Percentiles rank a stretch among this genome's conserved stretches.
Evolutionary conservation across 306 rosid species (phyloP).

Genomic region (Quercus alba): DNA sequence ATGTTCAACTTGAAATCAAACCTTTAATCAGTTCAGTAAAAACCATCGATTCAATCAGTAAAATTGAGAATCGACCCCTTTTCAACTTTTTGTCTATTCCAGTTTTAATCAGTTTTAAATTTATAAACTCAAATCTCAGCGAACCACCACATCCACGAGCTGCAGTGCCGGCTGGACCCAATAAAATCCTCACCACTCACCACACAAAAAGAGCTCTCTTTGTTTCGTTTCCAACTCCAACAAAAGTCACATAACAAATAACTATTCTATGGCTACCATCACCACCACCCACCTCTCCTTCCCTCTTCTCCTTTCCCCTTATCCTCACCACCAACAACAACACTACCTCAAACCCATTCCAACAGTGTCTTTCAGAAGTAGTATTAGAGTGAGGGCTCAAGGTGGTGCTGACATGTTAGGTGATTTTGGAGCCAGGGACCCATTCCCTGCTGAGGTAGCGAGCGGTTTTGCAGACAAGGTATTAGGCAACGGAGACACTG

Average conservation of each 20-base stretch:
- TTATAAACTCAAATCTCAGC: no score
- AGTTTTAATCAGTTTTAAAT: no score
- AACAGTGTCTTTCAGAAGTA: neutral
- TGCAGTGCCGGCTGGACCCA: no score
- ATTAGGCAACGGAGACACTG: slow-evolving; percentile 46
- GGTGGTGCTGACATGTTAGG: slow-evolving; percentile 44
- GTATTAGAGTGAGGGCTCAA: slow-evolving; percentile 17
- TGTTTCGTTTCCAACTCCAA: neutral
- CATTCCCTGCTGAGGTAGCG: slow-evolving; percentile 81
- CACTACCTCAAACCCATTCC: neutral
- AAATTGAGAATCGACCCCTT: no score
- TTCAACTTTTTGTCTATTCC: no score
- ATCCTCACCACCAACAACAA: neutral
- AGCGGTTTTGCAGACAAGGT: slow-evolving; percentile 80
- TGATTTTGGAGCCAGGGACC: slow-evolving; percentile 88
- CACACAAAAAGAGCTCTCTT: neutral
- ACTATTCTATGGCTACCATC: slow-evolving; percentile 4
- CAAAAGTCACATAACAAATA: neutral
- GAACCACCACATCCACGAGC: no score
- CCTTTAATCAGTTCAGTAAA: no score
- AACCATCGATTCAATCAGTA: no score
- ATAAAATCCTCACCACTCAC: neutral
- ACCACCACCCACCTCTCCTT: slow-evolving; percentile 16
- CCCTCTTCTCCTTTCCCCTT: slow-evolving; percentile 8
- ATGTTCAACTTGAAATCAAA: no score